Base-by-base conservation (phyloP, 257 asterid species). In the Echites panduratus region DNA sequence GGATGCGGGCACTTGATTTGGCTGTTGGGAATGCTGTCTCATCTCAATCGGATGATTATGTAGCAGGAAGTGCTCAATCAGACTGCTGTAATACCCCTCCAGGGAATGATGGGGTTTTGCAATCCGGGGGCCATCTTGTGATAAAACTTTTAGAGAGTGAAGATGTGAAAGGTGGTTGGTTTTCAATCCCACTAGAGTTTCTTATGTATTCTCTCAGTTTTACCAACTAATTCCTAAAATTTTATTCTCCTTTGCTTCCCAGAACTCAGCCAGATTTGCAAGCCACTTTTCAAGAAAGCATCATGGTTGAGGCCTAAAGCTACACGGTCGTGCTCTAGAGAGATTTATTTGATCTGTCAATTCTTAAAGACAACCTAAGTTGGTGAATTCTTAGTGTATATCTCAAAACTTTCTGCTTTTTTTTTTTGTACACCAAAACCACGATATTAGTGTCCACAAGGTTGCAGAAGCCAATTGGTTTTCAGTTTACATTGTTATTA, bases 281-380 rank as follows among this genome's bases (percentile, higher is more conserved):
- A 89, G 71, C 88, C 93, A 9, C 85, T 89, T 50, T 93, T 90
- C 79, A 81, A 75, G 64, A 89, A 86, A 83, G 82, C 95, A 10
- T 83, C 96, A 40, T 86, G 93, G 95, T 82, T 90, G 87, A 88
- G 98, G 83, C 96, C 96, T 63, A 90, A 85, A 79, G 98, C 96
- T 56, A 92, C 98, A 32, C 88, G 94, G 78, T 79, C 96, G 49
- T 79, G 83, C 72, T 92, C 98, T 38, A 86, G 90, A 73, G 96
- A 92, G 87, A 90, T 88, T 70, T 92, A 92, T 82, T 75, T 92
- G 67, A 87, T 92, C 53, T 92, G 98, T 84, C 96, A 89, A 76
- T 89, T 88, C 20, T 77, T 86, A 76, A 41, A 78, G 7, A 48
- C 73, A 66, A 67, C 54, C 12, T 16, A 13, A 16, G 24, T 14